Base-by-base conservation (phyloP, 345 rosid species). In the Aegle marmelos region DNA sequence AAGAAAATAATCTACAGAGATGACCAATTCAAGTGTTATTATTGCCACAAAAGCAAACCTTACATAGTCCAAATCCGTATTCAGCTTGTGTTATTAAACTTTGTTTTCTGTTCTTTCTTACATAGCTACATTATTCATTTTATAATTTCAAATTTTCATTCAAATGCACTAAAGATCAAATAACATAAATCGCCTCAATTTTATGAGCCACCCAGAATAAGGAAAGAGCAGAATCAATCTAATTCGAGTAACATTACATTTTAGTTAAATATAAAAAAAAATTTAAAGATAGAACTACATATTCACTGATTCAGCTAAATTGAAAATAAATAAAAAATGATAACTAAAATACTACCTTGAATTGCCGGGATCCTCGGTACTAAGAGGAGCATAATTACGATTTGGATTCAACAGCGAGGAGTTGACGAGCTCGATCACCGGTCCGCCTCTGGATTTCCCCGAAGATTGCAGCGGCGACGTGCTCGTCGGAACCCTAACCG, bases 371-470 rank as follows among this genome's bases (percentile, higher is more conserved):
- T 97, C 98, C 27, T 94, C 95, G 10, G 98, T 93, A 60, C 97
- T 90, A 28, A 97, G 94, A 27, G 95, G 98, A 81, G 94, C 82
- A 73, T 97, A 97, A 9, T 87, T 75, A 16, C 94, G 92, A 73
- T 89, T 83, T 21, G 87, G 87, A 77, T 90, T 82, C 85, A 91
- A 83, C 7, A 97, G 85, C 80, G 99, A 93, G 33, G 97, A 77
- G 84, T 92, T 90, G 68, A 88, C 97, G 89, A 97, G 83, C 88
- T 94, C 98, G 74, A 97, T 91, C 85, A 94, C 98, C 63, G 97
- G 98, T 13, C 92, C 88, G 68, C 37, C 1, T 17, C 81, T 83
- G 56, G 87, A 63, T 17, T 78, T 78, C 50, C 79, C 70, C 62
- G 83, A 48, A 53, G 6, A 30, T 33, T 66, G 39, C 50, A 85